Evolutionary conservation across 2,329 filamentous ascomycete genomes (phyloP).

Genomic region (Malbranchea zuffiana): DNA sequence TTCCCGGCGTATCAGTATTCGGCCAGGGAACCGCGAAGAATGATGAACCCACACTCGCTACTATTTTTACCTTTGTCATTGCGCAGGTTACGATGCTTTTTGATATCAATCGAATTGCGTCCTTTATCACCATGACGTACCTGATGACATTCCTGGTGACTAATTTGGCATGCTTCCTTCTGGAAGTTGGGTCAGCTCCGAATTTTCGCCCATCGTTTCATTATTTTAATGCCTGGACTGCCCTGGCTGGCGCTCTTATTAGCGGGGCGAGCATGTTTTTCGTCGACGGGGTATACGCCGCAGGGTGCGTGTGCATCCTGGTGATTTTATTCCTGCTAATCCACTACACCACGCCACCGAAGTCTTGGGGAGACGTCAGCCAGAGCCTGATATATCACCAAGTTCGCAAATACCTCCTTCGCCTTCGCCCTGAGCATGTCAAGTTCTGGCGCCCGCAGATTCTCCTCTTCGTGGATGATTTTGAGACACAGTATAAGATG

Average conservation of each 20-base stretch:
- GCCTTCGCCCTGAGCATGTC: constrained; percentile 77
- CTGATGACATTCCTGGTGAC: constrained; percentile 87
- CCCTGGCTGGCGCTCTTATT: constrained; percentile 59
- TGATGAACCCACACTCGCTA: constrained; percentile 67
- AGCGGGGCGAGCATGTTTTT: constrained; percentile 82
- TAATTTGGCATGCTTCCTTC: constrained; percentile 74
- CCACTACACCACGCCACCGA: constrained; percentile 74
- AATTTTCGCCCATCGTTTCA: constrained; percentile 84
- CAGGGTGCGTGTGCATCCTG: constrained; percentile 60
- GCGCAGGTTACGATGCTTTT: constrained; percentile 72
- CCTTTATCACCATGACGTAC: constrained; percentile 82
- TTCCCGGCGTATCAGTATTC: constrained; percentile 66
- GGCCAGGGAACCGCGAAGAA: constrained; percentile 58
- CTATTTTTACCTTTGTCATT: constrained; percentile 62
- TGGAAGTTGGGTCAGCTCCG: constrained; percentile 77
- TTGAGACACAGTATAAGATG: constrained; percentile 67
- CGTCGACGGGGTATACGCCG: constrained; percentile 70
- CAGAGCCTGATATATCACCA: constrained; percentile 83
- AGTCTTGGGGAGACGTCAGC: constrained; percentile 81
- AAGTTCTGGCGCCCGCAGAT: constrained; percentile 92
- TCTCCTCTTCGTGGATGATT: constrained; percentile 70
- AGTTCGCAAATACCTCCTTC: constrained; percentile 74
- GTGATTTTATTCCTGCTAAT: constrained; percentile 72
- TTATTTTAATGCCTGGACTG: constrained; percentile 80
- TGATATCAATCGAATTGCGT: constrained; percentile 79